These are phyloP conservation scores for Baeospora myosura DNA, from an alignment of 1,284 basidiomycete genomes.

Conservation along the genomic window DNA sequence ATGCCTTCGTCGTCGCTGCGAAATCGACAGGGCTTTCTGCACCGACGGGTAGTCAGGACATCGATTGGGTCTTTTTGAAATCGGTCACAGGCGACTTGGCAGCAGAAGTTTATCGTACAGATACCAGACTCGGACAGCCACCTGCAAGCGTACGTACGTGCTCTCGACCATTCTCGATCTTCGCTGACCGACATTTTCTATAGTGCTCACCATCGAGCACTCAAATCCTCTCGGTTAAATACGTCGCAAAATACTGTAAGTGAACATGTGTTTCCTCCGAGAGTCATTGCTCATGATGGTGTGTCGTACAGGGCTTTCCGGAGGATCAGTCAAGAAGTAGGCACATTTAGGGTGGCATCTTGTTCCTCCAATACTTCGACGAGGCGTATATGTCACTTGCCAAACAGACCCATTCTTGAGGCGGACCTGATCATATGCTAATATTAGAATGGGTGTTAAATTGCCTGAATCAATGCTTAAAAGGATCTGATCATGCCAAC, in stretches of 20 bases:
- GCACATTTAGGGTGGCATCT: no score
- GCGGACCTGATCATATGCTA: no score
- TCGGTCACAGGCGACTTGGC: conserved; percentile 38
- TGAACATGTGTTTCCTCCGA: conserved; percentile 6
- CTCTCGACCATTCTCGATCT: background rate
- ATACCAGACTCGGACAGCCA: conserved; percentile 58
- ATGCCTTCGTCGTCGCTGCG: conserved; percentile 43
- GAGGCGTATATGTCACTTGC: no score
- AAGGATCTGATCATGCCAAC: background rate
- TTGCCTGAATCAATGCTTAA: no score
- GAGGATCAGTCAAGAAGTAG: no score
- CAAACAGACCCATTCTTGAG: no score
- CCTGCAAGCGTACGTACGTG: conserved; percentile 39
- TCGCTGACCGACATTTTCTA: background rate
- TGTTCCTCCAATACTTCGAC: no score
- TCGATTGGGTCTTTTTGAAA: conserved; percentile 52
- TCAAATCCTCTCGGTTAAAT: conserved; percentile 39
- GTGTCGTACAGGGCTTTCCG: background rate
- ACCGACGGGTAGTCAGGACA: conserved; percentile 38
- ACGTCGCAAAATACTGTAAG: conserved; percentile 46
- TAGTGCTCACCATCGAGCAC: conserved; percentile 35
- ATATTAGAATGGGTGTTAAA: no score
- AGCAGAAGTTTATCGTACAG: conserved; percentile 43
- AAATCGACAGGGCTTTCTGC: conserved; percentile 36
- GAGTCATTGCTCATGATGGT: background rate